Percentiles rank a stretch among this genome's conserved stretches.
Conservation (phyloP, 2,329 filamentous ascomycete genomes). For the Canariomyces notabilis region DNA sequence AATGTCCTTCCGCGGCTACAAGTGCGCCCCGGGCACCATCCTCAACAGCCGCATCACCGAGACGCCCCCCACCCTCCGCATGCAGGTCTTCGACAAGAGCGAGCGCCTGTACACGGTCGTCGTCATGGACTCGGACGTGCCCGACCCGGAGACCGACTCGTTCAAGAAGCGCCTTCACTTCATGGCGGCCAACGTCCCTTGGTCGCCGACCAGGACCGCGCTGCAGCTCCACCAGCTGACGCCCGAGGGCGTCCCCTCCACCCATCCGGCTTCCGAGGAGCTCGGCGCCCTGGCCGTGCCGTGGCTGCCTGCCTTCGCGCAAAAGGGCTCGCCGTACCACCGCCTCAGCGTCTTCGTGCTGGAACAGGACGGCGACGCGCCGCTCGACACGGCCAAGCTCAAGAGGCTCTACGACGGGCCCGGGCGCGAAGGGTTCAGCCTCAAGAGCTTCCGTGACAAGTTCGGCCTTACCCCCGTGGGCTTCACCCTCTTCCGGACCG, state of each 20-base stretch:
- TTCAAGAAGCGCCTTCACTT: conserved; percentile 85
- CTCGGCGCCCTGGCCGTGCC: conserved; percentile 61
- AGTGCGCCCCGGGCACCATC: conserved; percentile 70
- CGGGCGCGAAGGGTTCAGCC: conserved; percentile 62
- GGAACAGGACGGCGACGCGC: conserved; percentile 63
- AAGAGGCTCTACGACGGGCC: conserved; percentile 42
- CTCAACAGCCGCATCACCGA: conserved; percentile 72
- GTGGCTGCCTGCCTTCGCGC: conserved; percentile 81
- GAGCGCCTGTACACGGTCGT: conserved; percentile 78
- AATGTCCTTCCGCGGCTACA: conserved; percentile 68
- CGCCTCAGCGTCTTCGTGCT: conserved; percentile 79
- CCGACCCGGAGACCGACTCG: conserved; percentile 65
- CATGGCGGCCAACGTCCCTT: conserved; percentile 63
- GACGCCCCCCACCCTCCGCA: conserved; percentile 65
- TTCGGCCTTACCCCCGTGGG: conserved; percentile 69
- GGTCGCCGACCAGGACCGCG: conserved; percentile 49
- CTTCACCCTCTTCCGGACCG: conserved; percentile 78
- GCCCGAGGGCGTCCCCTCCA: conserved; percentile 33
- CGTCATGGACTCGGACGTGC: conserved; percentile 87
- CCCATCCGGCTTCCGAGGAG: not conserved
- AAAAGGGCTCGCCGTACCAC: conserved; percentile 90
- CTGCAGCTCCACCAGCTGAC: conserved; percentile 62
- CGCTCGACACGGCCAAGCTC: conserved; percentile 54
- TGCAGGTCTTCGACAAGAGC: conserved; percentile 81
- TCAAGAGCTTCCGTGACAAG: conserved; percentile 69